Conservation (phyloP, 2,329 filamentous ascomycete species). For the Curvularia eragrostidis region DNA sequence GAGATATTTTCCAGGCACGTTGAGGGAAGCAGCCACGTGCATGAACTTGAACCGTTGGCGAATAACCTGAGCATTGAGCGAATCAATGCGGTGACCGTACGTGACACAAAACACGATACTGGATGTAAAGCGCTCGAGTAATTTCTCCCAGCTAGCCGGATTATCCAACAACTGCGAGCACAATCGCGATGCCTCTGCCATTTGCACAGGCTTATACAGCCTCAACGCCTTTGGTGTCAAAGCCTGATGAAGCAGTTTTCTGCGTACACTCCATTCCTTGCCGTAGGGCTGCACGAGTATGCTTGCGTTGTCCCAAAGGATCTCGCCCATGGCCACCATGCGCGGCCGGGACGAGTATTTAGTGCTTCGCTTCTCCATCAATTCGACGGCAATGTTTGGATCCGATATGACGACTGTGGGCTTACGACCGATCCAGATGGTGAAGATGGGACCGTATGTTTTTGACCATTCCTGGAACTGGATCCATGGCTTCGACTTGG, state of each 20-base stretch:
- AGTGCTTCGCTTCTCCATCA: slow-evolving; percentile 56
- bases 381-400: slow-evolving; percentile 52
- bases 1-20: slow-evolving; percentile 55
- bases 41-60: slow-evolving; percentile 57
- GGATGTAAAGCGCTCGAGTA: slow-evolving; percentile 58
- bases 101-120: slow-evolving; percentile 60
- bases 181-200: slow-evolving; percentile 57
- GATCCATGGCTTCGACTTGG: slow-evolving; percentile 45
- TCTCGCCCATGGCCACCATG: slow-evolving; percentile 56
- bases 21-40: slow-evolving; percentile 57
- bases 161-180: slow-evolving; percentile 52
- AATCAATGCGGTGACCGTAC: slow-evolving; percentile 60
- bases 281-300: slow-evolving; percentile 59
- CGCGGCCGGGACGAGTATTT: slow-evolving; percentile 56
- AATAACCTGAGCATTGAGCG: slow-evolving; percentile 56
- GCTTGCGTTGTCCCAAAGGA: slow-evolving; percentile 54
- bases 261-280: slow-evolving; percentile 55
- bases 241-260: slow-evolving; percentile 50
- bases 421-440: slow-evolving; percentile 57
- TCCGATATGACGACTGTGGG: slow-evolving; percentile 56
- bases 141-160: slow-evolving; percentile 54
- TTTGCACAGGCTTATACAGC: slow-evolving; percentile 58
- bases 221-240: slow-evolving; percentile 54
- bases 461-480: slow-evolving; percentile 55
- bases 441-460: slow-evolving; percentile 57